phyloP scores from a whole-genome alignment of 257 asterid species.

The Solanum ossicruentum region DNA sequence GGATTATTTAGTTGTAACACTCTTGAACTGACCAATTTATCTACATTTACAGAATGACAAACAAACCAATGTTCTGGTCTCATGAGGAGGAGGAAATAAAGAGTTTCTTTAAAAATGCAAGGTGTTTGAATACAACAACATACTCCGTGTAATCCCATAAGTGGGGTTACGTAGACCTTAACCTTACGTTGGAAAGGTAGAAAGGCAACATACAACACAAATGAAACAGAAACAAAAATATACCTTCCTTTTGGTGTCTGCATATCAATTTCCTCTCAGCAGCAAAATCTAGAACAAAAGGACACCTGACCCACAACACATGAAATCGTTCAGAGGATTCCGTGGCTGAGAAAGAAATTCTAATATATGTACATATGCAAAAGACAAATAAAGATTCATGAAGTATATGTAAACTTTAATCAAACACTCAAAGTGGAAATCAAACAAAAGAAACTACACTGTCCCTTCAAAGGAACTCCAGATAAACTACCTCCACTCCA shows the following conservation, averaged over 20 bases:
- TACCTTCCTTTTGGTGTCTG: constrained; percentile 86
- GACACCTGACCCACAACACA: constrained; percentile 46
- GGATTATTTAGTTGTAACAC: neutral
- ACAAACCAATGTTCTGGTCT: neutral
- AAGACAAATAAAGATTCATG: constrained; percentile 4
- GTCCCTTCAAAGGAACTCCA: constrained; percentile 78
- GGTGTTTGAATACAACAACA: neutral
- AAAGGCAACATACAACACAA: neutral
- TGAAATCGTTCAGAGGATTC: constrained; percentile 35
- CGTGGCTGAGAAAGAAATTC: constrained; percentile 11
- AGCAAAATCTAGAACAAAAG: constrained; percentile 21
- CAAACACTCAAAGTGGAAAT: constrained; percentile 13
- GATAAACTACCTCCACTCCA: constrained; percentile 86
- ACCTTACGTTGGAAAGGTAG: too few relatives aligned
- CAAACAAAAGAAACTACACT: constrained; percentile 24
- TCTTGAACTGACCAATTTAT: neutral
- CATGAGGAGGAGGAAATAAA: neutral
- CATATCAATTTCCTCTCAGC: constrained; percentile 29
- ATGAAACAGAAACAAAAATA: neutral
- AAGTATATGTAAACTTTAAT: constrained; percentile 18
- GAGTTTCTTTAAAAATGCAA: neutral
- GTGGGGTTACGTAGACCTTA: too few relatives aligned
- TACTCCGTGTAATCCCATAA: too few relatives aligned
- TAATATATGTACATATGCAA: constrained; percentile 5
- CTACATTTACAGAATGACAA: neutral